These are phyloP conservation scores for Botryotinia calthae DNA, from an alignment of 2,329 filamentous ascomycete species.

Conservation along the genomic window DNA sequence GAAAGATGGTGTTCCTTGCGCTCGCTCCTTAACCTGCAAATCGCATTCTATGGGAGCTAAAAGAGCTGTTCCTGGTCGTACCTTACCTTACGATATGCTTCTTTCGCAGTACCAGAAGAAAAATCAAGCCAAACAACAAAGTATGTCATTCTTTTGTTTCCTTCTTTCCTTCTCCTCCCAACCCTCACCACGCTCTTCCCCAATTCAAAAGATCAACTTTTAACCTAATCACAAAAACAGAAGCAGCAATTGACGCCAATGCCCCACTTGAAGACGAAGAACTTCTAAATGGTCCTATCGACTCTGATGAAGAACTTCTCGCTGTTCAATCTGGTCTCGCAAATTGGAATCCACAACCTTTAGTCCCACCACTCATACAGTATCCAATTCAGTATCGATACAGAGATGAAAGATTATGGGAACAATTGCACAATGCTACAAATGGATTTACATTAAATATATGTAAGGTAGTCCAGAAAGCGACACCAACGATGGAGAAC, in stretches of 20 bases:
- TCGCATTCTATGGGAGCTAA: constrained; percentile 95
- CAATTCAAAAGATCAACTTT: background rate
- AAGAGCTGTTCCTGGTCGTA: constrained; percentile 80
- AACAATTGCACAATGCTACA: constrained; percentile 64
- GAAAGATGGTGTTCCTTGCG: constrained; percentile 83
- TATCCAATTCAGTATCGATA: constrained; percentile 62
- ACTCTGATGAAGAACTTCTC: constrained; percentile 92
- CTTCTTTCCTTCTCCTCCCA: constrained; percentile 24
- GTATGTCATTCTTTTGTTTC: constrained; percentile 50
- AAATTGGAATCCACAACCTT: constrained; percentile 73
- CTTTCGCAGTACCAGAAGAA: constrained; percentile 91
- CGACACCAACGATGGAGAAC: constrained; percentile 43
- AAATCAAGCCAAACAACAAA: constrained; percentile 97
- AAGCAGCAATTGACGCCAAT: constrained; percentile 92
- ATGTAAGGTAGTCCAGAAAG: constrained; percentile 56
- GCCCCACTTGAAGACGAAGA: constrained; percentile 85
- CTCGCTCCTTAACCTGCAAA: constrained; percentile 87
- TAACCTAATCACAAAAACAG: constrained; percentile 45
- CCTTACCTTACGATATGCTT: constrained; percentile 88
- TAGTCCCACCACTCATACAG: constrained; percentile 65
- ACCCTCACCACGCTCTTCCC: background rate
- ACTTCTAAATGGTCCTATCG: constrained; percentile 74
- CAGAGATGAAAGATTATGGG: constrained; percentile 59
- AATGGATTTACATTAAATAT: constrained; percentile 65
- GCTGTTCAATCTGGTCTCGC: constrained; percentile 80